These are phyloP conservation scores for Jaminaea rosea DNA, from an alignment of 1,284 basidiomycete genomes.

Conservation along the genomic window DNA sequence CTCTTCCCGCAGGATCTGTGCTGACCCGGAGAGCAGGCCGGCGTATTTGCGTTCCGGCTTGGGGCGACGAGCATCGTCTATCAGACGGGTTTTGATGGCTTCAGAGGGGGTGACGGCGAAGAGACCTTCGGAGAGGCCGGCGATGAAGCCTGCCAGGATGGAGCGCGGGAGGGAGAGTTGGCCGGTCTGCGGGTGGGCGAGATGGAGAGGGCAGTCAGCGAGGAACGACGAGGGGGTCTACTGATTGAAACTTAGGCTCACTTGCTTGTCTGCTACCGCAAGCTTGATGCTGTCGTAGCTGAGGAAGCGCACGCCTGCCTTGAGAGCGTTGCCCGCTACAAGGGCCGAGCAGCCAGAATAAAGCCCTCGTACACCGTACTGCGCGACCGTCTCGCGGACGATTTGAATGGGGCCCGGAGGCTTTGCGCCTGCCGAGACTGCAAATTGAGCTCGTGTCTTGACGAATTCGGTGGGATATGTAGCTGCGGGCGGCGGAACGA, in stretches of 20 bases:
- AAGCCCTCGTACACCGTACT: conserved; percentile 30
- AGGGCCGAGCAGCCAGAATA: conserved; percentile 24
- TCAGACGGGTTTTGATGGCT: conserved; percentile 97
- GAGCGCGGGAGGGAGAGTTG: conserved; percentile 9
- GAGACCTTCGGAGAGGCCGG: conserved; percentile 82
- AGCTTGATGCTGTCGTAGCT: conserved; percentile 87
- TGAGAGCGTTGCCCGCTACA: conserved; percentile 21
- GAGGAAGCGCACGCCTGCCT: conserved; percentile 82
- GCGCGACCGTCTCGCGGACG: conserved; percentile 26
- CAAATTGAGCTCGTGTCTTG: conserved; percentile 57
- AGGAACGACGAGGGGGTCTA: background rate
- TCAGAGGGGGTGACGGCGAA: conserved; percentile 92
- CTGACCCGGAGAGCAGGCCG: conserved; percentile 79
- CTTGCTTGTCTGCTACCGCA: conserved; percentile 41
- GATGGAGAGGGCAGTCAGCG: background rate
- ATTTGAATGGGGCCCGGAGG: conserved; percentile 36
- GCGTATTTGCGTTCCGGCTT: conserved; percentile 63
- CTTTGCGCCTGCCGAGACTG: conserved; percentile 20
- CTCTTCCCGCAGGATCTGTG: conserved; percentile 70
- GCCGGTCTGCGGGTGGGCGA: conserved; percentile 4
- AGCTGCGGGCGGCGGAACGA: conserved; percentile 9
- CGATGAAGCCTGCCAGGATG: conserved; percentile 69
- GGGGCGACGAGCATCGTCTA: conserved; percentile 78
- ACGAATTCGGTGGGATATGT: conserved; percentile 82
- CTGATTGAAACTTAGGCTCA: conserved; percentile 42